Conservation (phyloP, 2,329 filamentous ascomycete genomes). For the Cladobotryum protrusum region DNA sequence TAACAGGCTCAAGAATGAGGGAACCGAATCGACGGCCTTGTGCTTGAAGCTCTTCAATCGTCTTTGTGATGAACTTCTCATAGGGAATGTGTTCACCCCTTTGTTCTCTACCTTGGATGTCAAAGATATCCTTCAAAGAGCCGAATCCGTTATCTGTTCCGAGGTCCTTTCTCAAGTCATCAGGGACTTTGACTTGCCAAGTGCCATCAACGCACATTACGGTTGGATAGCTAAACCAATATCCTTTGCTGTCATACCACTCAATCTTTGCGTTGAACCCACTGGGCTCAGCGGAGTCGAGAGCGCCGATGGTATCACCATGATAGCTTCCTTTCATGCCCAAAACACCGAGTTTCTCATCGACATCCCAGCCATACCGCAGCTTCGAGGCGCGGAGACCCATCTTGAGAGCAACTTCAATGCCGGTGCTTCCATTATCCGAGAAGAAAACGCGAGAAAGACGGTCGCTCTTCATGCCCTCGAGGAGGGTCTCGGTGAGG, state of each 20-base stretch:
- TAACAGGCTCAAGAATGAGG: constrained; percentile 71
- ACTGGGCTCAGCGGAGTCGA: constrained; percentile 76
- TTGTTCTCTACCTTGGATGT: constrained; percentile 43
- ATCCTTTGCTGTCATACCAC: constrained; percentile 74
- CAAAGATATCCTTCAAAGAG: constrained; percentile 53
- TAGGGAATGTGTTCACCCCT: constrained; percentile 47
- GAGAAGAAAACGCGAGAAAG: constrained; percentile 71
- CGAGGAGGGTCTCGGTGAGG: constrained; percentile 60
- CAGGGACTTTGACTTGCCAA: constrained; percentile 59
- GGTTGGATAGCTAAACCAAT: constrained; percentile 75
- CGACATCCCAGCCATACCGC: constrained; percentile 59
- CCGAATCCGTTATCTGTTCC: constrained; percentile 38
- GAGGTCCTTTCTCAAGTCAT: constrained; percentile 39
- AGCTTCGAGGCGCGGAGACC: constrained; percentile 61
- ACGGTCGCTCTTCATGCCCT: constrained; percentile 55
- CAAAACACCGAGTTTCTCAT: constrained; percentile 57
- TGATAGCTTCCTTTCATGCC: constrained; percentile 79
- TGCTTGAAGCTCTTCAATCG: constrained; percentile 44
- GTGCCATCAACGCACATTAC: constrained; percentile 59
- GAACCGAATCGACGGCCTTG: constrained; percentile 66
- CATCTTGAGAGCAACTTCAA: constrained; percentile 84
- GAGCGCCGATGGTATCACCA: constrained; percentile 81
- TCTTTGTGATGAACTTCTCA: constrained; percentile 49
- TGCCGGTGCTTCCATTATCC: constrained; percentile 77
- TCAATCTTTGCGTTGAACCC: constrained; percentile 77